Base-by-base conservation (phyloP, 108 stramenopile genomes). In the Conticribra weissflogii region DNA sequence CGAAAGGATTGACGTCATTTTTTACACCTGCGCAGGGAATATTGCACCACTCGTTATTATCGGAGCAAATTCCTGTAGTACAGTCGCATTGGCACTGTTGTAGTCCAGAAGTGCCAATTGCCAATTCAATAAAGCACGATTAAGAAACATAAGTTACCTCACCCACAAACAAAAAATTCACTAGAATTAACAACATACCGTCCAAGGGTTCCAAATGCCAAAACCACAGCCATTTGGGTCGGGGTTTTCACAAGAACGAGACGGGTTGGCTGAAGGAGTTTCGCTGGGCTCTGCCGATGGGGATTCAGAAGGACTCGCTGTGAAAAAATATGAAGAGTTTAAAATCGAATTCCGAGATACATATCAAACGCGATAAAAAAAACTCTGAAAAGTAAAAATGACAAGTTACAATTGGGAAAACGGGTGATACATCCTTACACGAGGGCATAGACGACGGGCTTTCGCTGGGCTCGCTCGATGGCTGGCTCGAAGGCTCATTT, bases 151-250 rank as follows among this genome's bases (percentile, higher is more conserved):
- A n/a, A n/a, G n/a, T n/a, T 28, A 54, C 28, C 15, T 1, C 12
- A 14, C 19, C 28, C 5, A 1, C 25, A 28, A 7, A 28, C 28
- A 22, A 17, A 22, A 32, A 32, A 14, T 45, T 15, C n/a, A n/a
- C n/a, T n/a, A n/a, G n/a, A n/a, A n/a, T n/a, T n/a, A n/a, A n/a
- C 44, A 58, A 2, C 57, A 18, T 59, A 59, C 59, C 61, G 65
- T 66, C 65, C 65, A 66, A 2, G 65, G 65, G 49, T 66, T 66
- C 24, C 47, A 66, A 23, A 66, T 52, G 7, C 65, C 65, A 22
- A 15, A 66, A n/a, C 65, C 65, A 23, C 65, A 66, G 5, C 36
- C 57, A 3, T 63, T 19, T 15, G 62, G 31, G 18, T 21, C 22
- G 16, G 34, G 23, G 59, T 60, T 60, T 16, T 34, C 59, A 44